Evolutionary conservation across 768 basidiomycete species (phyloP), one percentile per base, ranked within the genome.

Genomic region (Hebeloma cylindrosporum): DNA sequence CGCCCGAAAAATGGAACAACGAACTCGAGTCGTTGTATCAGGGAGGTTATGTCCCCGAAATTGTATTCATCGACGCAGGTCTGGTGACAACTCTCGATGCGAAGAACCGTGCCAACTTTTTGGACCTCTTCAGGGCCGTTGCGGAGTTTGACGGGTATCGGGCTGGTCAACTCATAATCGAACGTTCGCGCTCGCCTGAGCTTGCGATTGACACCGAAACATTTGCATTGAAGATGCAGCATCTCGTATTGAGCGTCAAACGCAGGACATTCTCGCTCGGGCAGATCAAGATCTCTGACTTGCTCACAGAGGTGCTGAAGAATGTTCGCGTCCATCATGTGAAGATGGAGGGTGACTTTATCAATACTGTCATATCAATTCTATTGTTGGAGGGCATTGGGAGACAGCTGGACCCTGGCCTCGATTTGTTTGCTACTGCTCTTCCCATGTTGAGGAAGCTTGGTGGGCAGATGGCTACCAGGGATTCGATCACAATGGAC

Each of bases 121-220:
- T 99, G 34, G 95, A 99, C 59, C 83, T 99, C 50, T 98, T 99
- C 71, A 84, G 87, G 42, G 92, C 95, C 3, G 79, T 99, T 26
- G 95, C 96, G 25, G 85, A 93, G 56, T 99, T 99, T 48, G 96
- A 99, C 61, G 96, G 96, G 0, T 98, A 98, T 66, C 86, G 83
- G 48, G 83, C 91, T 1, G 96, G 96, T 1, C 84, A 91, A 50
- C 82, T 99, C 40, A 98, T 99, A 95, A 80, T 98, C 41, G 89
- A 93, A 65, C 86, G 94, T 20, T 97, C 93, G 55, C 85, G 90
- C 14, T 79, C 87, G 10, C 96, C 96, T 1, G 87, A 95, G 47
- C 76, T 95, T 26, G 93, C 85, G 4, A 71, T 94, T 46, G 93
- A 99, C 54, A 77, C 85, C 2, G 94, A 98, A 70, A 95, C 88